Evolutionary conservation across 192 early-diverging fungal genomes (phyloP).

Genomic region (Entrophospora sp.): DNA sequence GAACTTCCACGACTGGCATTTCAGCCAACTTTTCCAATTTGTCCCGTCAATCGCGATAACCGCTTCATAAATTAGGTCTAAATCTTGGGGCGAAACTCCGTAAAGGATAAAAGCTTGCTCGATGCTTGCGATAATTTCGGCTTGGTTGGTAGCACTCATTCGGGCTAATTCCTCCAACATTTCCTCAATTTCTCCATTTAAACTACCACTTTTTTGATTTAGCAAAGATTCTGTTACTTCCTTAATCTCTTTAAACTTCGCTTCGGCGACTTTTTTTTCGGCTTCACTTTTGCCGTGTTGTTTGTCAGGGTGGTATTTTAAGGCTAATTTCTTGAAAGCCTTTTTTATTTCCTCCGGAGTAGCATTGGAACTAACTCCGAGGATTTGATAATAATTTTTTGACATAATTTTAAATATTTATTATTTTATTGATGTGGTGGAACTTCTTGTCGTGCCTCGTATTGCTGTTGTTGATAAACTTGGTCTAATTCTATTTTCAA

Average conservation of each 20-base stretch:
- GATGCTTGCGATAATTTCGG: no score
- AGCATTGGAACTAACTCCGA: neutral
- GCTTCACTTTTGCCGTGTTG: no score
- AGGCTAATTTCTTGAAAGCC: neutral
- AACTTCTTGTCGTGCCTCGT: neutral
- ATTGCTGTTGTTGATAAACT: neutral
- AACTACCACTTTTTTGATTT: neutral
- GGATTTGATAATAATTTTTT: constrained; percentile 22
- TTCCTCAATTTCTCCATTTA: no score
- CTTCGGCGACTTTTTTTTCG: neutral
- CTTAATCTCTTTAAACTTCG: neutral
- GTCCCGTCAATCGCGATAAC: no score
- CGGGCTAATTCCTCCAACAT: no score
- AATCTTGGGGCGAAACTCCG: no score
- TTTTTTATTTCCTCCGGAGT: neutral
- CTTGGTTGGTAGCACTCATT: no score
- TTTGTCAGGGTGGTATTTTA: constrained; percentile 3
- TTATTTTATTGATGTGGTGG: neutral
- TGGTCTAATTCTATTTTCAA: neutral
- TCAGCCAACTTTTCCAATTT: no score
- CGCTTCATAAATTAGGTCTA: no score
- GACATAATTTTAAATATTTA: neutral
- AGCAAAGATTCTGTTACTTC: neutral
- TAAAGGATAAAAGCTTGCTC: no score
- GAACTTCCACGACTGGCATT: no score